Percentiles rank a stretch among this genome's conserved stretches.
Conservation (phyloP, 371 early-diverging fungal species). For the Coemansia sp. region DNA sequence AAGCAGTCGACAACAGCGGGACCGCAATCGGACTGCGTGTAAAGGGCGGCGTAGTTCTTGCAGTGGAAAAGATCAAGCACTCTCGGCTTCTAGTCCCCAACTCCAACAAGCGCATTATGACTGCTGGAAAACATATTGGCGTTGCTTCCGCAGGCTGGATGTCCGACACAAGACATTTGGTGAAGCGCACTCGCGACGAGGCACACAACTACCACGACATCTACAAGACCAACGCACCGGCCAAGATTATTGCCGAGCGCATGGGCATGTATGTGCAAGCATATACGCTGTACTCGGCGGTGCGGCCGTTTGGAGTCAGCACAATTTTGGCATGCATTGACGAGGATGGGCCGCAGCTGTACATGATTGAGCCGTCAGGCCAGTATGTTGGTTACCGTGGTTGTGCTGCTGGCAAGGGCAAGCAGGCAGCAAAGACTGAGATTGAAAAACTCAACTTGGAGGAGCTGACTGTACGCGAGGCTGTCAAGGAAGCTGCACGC, state of each 20-base stretch:
- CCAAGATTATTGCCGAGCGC: conserved; percentile 83
- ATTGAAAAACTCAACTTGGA: conserved; percentile 91
- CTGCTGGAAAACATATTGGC: conserved; percentile 90
- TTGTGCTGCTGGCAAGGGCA: conserved; percentile 94
- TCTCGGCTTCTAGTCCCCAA: conserved; percentile 91
- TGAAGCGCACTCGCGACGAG: conserved; percentile 89
- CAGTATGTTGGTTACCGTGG: conserved; percentile 95
- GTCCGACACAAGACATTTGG: conserved; percentile 92
- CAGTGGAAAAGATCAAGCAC: conserved; percentile 91
- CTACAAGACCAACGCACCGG: conserved; percentile 60
- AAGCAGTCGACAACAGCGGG: conserved; percentile 98
- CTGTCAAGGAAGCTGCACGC: conserved; percentile 90
- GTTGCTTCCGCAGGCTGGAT: conserved; percentile 90
- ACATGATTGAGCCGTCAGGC: conserved; percentile 97
- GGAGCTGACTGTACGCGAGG: conserved; percentile 82
- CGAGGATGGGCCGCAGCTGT: conserved; percentile 76
- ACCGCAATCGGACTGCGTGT: conserved; percentile 92
- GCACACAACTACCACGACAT: conserved; percentile 84
- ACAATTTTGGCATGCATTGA: conserved; percentile 82
- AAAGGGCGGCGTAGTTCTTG: conserved; percentile 94
- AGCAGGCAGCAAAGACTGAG: conserved; percentile 95
- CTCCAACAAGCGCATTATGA: conserved; percentile 88
- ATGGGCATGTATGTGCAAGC: conserved; percentile 91
- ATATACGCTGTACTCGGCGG: conserved; percentile 93
- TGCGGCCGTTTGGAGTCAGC: conserved; percentile 94